These are phyloP conservation scores for Boletus pseudopeckii DNA, from an alignment of 768 basidiomycete species.

Conservation along the genomic window DNA sequence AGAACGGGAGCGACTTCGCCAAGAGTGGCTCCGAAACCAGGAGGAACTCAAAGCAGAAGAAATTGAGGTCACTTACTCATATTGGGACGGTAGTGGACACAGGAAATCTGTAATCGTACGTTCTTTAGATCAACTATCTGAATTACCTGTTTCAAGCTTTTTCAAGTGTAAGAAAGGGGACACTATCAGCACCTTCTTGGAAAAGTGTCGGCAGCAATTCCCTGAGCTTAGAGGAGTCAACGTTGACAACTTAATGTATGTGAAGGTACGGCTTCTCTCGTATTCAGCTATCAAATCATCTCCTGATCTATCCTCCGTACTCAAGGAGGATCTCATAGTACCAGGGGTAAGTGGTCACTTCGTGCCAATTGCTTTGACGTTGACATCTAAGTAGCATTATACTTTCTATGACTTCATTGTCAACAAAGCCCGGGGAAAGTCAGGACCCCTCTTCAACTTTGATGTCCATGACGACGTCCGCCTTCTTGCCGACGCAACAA, in stretches of 20 bases:
- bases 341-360: slow-evolving; percentile 68
- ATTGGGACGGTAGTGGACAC: slow-evolving; percentile 98
- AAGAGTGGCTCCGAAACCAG: slow-evolving; percentile 81
- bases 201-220: slow-evolving; percentile 91
- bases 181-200: slow-evolving; percentile 78
- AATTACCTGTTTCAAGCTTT: background rate
- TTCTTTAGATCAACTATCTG: slow-evolving; percentile 9
- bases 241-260: slow-evolving; percentile 97
- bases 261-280: slow-evolving; percentile 61
- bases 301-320: slow-evolving; percentile 6
- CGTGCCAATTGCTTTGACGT: background rate
- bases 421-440: slow-evolving; percentile 98
- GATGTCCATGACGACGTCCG: slow-evolving; percentile 99
- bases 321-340: slow-evolving; percentile 93
- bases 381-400: slow-evolving; percentile 64
- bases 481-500: slow-evolving; percentile 87
- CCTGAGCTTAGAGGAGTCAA: slow-evolving; percentile 87
- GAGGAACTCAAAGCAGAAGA: slow-evolving; percentile 65
- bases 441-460: slow-evolving; percentile 96
- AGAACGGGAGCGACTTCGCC: slow-evolving; percentile 82
- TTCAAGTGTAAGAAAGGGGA: slow-evolving; percentile 95
- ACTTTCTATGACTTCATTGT: slow-evolving; percentile 99
- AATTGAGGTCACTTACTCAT: slow-evolving; percentile 93
- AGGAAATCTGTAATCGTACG: slow-evolving; percentile 85
- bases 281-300: background rate